Base-by-base conservation (phyloP, 202 grass and related monocot species). In the Panicum hallii region DNA sequence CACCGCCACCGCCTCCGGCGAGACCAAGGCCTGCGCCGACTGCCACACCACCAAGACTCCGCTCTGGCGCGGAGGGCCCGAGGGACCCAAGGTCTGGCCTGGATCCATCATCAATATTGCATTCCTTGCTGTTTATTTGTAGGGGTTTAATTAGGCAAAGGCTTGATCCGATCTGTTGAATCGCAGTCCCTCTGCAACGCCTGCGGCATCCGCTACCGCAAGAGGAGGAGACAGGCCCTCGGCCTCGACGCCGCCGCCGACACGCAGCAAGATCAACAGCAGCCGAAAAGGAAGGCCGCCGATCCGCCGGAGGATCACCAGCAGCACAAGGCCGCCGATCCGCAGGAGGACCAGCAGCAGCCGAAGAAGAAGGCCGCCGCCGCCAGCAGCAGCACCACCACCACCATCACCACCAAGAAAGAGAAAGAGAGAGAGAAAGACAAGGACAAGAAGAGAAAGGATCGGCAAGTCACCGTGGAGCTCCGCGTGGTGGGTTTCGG, bases 101-200 rank as follows among this genome's bases (percentile, higher is more conserved):
- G 8, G 1, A 4, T 42, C 50, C 9, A n/a, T 22, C 45, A 6
- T 14, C 12, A 1, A 26, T 26, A 26, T 26, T 26, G 26, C 26
- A 26, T 26, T 26, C 26, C 26, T 26, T 26, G 26, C 26, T 26
- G 7, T 43, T 7, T 43, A 50, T 70, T 42, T 32, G 32, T 32
- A 0, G 32, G 32, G 32, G 32, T 32, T 32, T 32, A 32, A 32
- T 32, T 32, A 32, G 32, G 32, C 32, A 32, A 2, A 32, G 32
- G 1, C 32, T 32, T 32, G 32, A 32, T 40, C 69, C 63, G 64
- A 6, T 52, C n/a, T 4, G 6, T 38, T 32, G 32, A 32, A 32
- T 26, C 10, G n/a, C 85, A 98, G 95, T 95, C 95, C 62, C 87
- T 95, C 23, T 98, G 93, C 93, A 98, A 98, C 79, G 95, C 95